Base-by-base conservation (phyloP, 1,284 basidiomycete genomes). In the Vanrija sp. region DNA sequence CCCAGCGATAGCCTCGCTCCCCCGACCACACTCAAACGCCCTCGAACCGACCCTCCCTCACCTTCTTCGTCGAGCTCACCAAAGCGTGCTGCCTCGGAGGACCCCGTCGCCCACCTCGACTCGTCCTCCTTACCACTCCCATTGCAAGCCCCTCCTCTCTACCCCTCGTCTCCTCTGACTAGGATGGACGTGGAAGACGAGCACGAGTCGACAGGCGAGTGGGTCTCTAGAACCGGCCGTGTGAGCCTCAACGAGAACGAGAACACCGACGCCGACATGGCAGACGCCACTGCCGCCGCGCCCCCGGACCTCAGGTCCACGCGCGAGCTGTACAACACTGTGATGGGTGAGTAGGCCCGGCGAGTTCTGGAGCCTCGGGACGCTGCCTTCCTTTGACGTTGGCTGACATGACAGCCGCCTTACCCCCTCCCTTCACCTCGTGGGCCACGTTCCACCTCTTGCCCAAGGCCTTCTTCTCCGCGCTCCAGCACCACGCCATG, bases 41-140 rank as follows among this genome's bases (percentile, higher is more conserved):
- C 65, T 21, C 60, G 68, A 19, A 57, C 65, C 26, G 61, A 65
- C 38, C 65, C 68, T 6, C 55, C 65, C n/a, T 67, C 65, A 3
- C 70, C 68, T 1, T 57, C 65, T 16, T 62, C 66, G 3, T 58
- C 56, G 4, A 71, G 68, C 8, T 69, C 69, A 12, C 69, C 73
- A 3, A 76, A 77, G 65, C 61, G 74, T 42, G 72, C 75, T 8
- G 69, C 69, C 10, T 75, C 74, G 3, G 75, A 77, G 57, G 73
- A 75, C 49, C 58, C 64, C 10, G 28, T 19, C 28, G 3, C 44
- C 0, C 8, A 16, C 34, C 3, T 15, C 28, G 16, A 26, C 26
- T 43, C 49, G 19, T 38, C 15, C 38, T 26, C 21, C 23, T 19
- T 23, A 23, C 21, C 21, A 39, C 21, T 15, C 25, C 26, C 48